A percentile compares a stretch with the other conserved stretches of the same genome.
Evolutionary conservation across 495 filamentous ascomycete species (phyloP).

Genomic region (Podospora anserina): DNA sequence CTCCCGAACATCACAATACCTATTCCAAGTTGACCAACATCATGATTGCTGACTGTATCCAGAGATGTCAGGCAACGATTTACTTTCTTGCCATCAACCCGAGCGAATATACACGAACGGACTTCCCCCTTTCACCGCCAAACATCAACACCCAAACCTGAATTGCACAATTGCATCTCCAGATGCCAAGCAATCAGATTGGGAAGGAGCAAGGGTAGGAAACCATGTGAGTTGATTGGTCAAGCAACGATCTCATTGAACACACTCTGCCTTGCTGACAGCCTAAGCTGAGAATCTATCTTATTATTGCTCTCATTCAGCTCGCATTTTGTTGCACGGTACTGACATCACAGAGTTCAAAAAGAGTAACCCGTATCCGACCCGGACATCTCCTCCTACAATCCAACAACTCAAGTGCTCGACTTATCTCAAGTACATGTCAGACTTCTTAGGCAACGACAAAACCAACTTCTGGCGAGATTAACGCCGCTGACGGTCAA

Average conservation of each 20-base stretch:
- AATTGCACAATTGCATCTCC: background rate
- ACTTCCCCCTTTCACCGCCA: background rate
- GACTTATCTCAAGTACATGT: background rate
- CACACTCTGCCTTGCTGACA: background rate
- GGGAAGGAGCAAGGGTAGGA: background rate
- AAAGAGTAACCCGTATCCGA: background rate
- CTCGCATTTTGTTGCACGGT: background rate
- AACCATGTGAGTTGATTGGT: background rate
- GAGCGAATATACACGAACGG: background rate
- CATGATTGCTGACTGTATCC: background rate
- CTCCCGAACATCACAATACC: background rate
- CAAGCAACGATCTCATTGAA: background rate
- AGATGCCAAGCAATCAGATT: background rate
- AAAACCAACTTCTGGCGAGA: background rate
- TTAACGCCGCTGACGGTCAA: background rate
- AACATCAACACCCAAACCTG: background rate
- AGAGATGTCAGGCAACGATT: background rate
- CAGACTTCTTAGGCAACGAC: background rate
- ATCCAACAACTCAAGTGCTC: background rate
- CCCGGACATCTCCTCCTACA: background rate
- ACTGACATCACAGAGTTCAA: background rate
- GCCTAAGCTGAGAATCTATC: background rate
- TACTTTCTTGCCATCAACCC: background rate
- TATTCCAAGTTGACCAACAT: background rate
- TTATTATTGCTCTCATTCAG: background rate